Evolutionary conservation across 805 yeast species (phyloP).

Genomic region (Ogataea ganodermae): DNA sequence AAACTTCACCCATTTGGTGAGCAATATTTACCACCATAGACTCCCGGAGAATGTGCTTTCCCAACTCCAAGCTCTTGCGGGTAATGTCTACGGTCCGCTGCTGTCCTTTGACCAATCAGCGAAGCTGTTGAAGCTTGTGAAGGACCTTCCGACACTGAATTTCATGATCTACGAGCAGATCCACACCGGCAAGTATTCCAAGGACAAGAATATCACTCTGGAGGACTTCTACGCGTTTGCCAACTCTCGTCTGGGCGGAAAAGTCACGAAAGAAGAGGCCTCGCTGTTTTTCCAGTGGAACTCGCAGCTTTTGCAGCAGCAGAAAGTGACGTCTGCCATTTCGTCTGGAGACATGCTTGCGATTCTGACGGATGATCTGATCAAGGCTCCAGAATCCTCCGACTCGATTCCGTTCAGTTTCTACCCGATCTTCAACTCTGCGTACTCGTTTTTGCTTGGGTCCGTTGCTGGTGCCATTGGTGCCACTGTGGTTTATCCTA

Average conservation of each 20-base stretch:
- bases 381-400: constrained; percentile 48
- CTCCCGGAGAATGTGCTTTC: constrained; percentile 52
- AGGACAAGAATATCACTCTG: constrained; percentile 25
- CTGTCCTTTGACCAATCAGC: constrained; percentile 51
- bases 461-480: constrained; percentile 97
- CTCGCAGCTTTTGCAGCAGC: constrained; percentile 30
- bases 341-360: constrained; percentile 36
- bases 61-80: constrained; percentile 52
- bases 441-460: constrained; percentile 85
- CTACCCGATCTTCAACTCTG: constrained; percentile 77
- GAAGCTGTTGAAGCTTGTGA: constrained; percentile 47
- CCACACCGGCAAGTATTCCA: constrained; percentile 24
- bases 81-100: constrained; percentile 42
- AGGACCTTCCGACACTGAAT: constrained; percentile 36
- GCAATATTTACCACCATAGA: constrained; percentile 31
- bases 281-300: constrained; percentile 40
- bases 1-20: constrained; percentile 25
- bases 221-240: constrained; percentile 31
- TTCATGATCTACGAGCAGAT: constrained; percentile 33
- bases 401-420: constrained; percentile 43
- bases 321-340: constrained; percentile 29
- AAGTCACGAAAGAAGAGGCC: constrained; percentile 32
- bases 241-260: constrained; percentile 14
- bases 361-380: constrained; percentile 55
- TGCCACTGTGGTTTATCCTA: constrained; percentile 97